phyloP scores from a whole-genome alignment of 2,329 filamentous ascomycete species.

The Colletotrichum endophyticum region DNA sequence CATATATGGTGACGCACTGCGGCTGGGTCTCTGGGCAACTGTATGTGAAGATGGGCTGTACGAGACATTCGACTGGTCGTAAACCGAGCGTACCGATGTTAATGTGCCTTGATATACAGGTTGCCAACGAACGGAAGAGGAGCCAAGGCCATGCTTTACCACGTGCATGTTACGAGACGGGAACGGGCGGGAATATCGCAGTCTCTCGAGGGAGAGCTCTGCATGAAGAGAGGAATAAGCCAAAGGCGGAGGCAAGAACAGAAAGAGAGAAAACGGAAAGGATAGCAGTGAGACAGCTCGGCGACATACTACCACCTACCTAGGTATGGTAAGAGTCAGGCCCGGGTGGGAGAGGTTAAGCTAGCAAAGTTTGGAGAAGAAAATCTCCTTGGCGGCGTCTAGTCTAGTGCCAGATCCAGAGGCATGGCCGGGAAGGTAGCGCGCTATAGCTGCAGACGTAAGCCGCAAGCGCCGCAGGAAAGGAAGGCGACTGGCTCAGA shows the following conservation, averaged over 20 bases:
- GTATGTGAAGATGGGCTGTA: background rate
- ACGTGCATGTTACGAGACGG: background rate
- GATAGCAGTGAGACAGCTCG: background rate
- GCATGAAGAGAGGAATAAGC: background rate
- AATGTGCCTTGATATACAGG: background rate
- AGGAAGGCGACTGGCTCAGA: background rate
- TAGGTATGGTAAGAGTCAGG: background rate
- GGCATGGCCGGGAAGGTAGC: background rate
- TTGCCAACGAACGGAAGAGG: background rate
- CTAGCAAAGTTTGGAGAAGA: background rate
- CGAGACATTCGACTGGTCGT: background rate
- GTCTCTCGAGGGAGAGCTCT: background rate
- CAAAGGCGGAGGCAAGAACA: background rate
- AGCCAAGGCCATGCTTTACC: background rate
- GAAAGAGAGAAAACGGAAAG: background rate
- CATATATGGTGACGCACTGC: background rate
- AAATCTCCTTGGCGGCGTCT: background rate
- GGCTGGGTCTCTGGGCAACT: background rate
- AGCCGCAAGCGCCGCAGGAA: slow-evolving; percentile 9
- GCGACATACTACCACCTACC: background rate
- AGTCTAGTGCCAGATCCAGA: slow-evolving; percentile 1
- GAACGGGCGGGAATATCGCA: background rate
- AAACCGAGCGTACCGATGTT: background rate
- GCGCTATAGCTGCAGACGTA: background rate
- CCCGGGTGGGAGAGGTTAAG: background rate